Percentiles rank a stretch among this genome's conserved stretches.
Conservation (phyloP, 176 grass and related monocot genomes). For the Aegilops bicornis region DNA sequence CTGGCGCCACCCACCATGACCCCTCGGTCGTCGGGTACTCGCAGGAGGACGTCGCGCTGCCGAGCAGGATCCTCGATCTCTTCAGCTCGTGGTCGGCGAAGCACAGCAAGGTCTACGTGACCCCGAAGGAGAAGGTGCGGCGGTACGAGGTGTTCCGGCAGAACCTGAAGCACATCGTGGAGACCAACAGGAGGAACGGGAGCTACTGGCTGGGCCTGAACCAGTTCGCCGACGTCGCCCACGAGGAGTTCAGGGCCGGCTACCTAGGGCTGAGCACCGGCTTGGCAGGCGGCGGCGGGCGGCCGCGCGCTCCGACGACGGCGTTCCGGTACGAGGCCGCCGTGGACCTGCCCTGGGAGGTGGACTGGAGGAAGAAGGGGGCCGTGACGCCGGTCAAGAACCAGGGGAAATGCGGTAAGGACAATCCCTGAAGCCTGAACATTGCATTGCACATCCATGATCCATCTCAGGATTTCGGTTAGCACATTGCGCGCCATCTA, state of each 20-base stretch:
- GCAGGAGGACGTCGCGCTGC: constrained; percentile 41
- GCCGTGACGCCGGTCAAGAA: constrained; percentile 77
- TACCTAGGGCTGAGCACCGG: constrained; percentile 48
- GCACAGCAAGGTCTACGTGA: constrained; percentile 53
- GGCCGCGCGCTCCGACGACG: not conserved
- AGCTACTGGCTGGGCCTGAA: constrained; percentile 83
- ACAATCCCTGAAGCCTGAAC: constrained; percentile 35
- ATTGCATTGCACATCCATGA: not conserved
- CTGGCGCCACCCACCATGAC: constrained; percentile 27
- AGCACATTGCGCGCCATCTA: not conserved
- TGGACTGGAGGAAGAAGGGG: constrained; percentile 88
- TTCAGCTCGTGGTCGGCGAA: constrained; percentile 55
- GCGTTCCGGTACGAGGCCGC: constrained; percentile 42
- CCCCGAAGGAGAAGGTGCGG: constrained; percentile 54
- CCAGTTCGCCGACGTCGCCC: constrained; percentile 63
- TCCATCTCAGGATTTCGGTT: not conserved
- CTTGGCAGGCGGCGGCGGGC: not conserved
- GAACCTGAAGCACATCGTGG: constrained; percentile 76
- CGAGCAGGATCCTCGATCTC: constrained; percentile 24
- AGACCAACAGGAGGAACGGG: constrained; percentile 53
- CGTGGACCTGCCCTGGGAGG: constrained; percentile 40
- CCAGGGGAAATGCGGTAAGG: constrained; percentile 79
- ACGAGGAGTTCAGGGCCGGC: constrained; percentile 72
- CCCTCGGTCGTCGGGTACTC: constrained; percentile 57
- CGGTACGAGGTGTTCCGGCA: constrained; percentile 61